Evolutionary conservation across 805 yeast genomes (phyloP).

Genomic region (Starmerella cellae): DNA sequence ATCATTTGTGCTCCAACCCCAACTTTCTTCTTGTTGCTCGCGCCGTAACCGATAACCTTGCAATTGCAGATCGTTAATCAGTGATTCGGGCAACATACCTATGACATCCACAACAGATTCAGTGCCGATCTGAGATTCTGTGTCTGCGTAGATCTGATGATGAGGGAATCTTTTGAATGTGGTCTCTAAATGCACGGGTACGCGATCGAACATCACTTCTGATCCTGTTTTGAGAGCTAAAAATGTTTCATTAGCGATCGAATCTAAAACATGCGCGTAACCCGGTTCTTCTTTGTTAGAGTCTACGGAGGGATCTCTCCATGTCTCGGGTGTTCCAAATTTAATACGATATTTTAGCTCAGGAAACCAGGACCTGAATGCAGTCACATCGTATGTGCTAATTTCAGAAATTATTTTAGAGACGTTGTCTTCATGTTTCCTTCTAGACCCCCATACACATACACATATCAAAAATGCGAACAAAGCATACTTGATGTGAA

Average conservation of each 20-base stretch:
- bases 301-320: constrained; percentile 1
- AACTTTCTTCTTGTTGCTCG: constrained; percentile 13
- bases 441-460: not conserved
- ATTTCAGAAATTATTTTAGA: not conserved
- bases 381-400: not conserved
- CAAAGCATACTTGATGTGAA: not conserved
- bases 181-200: constrained; percentile 30
- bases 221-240: constrained; percentile 32
- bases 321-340: constrained; percentile 7
- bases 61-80: constrained; percentile 21
- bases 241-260: constrained; percentile 19
- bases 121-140: constrained; percentile 26
- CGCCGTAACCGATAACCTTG: constrained; percentile 16
- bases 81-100: constrained; percentile 19
- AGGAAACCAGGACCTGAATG: constrained; percentile 8
- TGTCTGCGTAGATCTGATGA: constrained; percentile 30
- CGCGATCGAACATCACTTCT: constrained; percentile 28
- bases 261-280: constrained; percentile 5
- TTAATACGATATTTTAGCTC: not conserved
- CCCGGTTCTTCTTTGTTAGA: not conserved
- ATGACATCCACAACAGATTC: constrained; percentile 27
- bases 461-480: not conserved
- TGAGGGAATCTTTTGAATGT: constrained; percentile 27
- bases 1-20: constrained; percentile 15
- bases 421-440: not conserved